Percentiles rank a stretch among this genome's conserved stretches.
Evolutionary conservation across 768 basidiomycete species (phyloP).

Genomic region (Cubamyces sp.): DNA sequence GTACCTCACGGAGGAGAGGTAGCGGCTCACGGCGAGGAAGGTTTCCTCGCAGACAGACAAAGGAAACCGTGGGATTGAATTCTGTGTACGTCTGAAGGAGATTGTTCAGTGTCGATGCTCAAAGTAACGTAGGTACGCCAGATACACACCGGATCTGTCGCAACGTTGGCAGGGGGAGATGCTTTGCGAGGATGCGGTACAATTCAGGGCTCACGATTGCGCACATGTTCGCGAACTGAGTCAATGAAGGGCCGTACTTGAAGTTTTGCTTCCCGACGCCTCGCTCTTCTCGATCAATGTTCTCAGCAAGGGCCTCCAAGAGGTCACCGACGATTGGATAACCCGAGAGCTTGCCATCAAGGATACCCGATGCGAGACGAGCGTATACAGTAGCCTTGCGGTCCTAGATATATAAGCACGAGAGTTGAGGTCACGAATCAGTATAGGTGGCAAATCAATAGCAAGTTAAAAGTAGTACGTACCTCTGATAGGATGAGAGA

Average conservation of each 20-base stretch:
- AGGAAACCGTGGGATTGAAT: constrained; percentile 30
- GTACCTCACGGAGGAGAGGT: constrained; percentile 26
- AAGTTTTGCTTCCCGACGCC: constrained; percentile 43
- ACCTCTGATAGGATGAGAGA: neutral
- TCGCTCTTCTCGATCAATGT: constrained; percentile 32
- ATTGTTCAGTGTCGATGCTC: neutral
- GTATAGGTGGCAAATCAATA: no score
- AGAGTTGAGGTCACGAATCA: no score
- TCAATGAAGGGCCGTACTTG: constrained; percentile 36
- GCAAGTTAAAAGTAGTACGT: no score
- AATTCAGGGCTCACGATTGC: constrained; percentile 34
- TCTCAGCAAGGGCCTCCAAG: constrained; percentile 35
- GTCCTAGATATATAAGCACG: no score
- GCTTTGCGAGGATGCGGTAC: constrained; percentile 30
- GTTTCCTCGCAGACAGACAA: constrained; percentile 28
- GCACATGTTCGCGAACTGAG: constrained; percentile 38
- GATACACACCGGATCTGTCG: constrained; percentile 28
- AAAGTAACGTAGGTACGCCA: no score
- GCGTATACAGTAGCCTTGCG: neutral
- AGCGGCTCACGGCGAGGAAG: constrained; percentile 27
- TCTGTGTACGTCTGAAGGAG: neutral
- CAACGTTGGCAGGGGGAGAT: constrained; percentile 25
- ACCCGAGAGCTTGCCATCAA: constrained; percentile 33
- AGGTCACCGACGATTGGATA: constrained; percentile 36
- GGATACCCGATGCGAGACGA: constrained; percentile 19